These are phyloP conservation scores for Pythium plurisporium DNA, from an alignment of 352 stramenopile genomes.

Conservation along the genomic window DNA sequence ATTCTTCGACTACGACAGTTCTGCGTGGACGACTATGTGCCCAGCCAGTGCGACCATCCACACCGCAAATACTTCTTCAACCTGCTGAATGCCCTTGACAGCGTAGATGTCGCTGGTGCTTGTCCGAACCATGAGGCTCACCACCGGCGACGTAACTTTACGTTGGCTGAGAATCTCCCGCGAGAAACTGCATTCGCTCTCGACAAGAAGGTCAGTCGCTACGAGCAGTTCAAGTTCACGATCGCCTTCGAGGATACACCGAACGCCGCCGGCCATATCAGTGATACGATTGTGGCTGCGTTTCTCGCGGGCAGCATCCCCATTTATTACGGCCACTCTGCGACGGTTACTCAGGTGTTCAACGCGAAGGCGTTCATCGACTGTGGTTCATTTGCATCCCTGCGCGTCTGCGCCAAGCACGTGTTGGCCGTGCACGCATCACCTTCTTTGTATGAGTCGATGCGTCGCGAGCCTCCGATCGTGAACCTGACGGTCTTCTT, in stretches of 20 bases:
- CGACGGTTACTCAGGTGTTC: conserved; percentile 30
- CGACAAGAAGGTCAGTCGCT: background rate
- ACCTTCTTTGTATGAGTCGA: conserved; percentile 26
- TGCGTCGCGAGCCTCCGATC: conserved; percentile 30
- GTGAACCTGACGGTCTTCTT: conserved; percentile 28
- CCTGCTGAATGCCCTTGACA: conserved; percentile 36
- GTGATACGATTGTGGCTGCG: conserved; percentile 53
- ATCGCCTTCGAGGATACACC: conserved; percentile 62
- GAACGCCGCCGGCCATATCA: conserved; percentile 38
- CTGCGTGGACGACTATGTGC: conserved; percentile 50
- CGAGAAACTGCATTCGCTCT: background rate
- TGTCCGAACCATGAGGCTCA: conserved; percentile 25
- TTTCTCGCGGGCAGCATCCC: conserved; percentile 55
- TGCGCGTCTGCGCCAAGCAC: conserved; percentile 31
- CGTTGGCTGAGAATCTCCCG: background rate
- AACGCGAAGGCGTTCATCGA: conserved; percentile 50
- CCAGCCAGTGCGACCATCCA: conserved; percentile 31
- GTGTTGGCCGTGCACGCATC: conserved; percentile 39
- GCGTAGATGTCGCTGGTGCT: conserved; percentile 40
- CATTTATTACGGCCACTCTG: conserved; percentile 52
- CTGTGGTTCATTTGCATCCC: conserved; percentile 32
- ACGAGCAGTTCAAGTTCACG: conserved; percentile 41
- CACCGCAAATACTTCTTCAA: conserved; percentile 56
- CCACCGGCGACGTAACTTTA: background rate
- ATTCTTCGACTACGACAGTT: conserved; percentile 23